Base-by-base conservation (phyloP, 768 basidiomycete genomes). In the Lactarius psammicola region DNA sequence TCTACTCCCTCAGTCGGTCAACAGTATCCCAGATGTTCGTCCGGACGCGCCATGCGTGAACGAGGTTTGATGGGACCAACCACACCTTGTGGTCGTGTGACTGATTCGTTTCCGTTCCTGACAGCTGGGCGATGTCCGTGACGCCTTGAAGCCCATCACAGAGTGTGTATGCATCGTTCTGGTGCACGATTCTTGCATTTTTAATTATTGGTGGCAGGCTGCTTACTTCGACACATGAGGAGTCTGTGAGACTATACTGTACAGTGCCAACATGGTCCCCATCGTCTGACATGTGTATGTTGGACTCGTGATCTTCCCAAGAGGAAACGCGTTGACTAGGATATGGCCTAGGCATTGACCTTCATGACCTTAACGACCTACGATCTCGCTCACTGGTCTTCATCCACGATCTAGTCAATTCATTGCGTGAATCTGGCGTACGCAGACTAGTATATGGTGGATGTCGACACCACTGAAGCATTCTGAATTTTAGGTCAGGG, bases 291-390 rank as follows among this genome's bases (percentile, higher is more conserved):
- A 82, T 79, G 56, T 87, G 88, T 87, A 73, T 69, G 85, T 61
- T 46, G 18, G 13, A 13, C 57, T n/a, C 56, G 5, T 34, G 20
- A 53, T 23, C 30, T 23, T n/a, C 56, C 8, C 23, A 34, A 20
- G 15, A 42, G 30, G 18, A 59, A 26, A 33, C 13, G 13, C 26
- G 54, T 42, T 68, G 56, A 69, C 59, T 1, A 17, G n/a, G 20
- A 20, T 38, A 42, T 36, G 46, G 17, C 20, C 15, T 63, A 89
- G 88, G 80, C 71, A 74, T 83, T 67, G 87, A 89, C 74, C 79
- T 90, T 36, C 83, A 89, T 71, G 89, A 90, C 75, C 79, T 90
- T 64, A 79, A 89, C 61, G 84, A 87, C 70, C 74, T 89, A 46
- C 84, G 85, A 55, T 81, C 86, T 56, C 82, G 85, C 54, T 83